Evolutionary conservation across 1,284 basidiomycete species (phyloP).

Genomic region (Tetrapyrgos nigripes): DNA sequence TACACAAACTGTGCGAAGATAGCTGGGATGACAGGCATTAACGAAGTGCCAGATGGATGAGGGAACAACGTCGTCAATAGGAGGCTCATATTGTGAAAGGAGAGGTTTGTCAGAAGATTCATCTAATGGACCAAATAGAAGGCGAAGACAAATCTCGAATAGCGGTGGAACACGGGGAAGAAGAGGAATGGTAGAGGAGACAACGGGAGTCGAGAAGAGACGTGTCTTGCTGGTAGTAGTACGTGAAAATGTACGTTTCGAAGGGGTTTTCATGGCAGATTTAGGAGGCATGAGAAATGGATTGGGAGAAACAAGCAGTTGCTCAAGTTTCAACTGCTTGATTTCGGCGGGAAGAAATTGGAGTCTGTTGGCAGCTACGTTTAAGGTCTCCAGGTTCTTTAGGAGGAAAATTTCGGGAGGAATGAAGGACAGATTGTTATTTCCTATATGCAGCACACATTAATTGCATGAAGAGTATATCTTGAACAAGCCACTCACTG

Average conservation of each 20-base stretch:
- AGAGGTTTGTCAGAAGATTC: neutral
- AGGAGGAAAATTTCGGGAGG: conserved; percentile 70
- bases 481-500: conserved; percentile 44
- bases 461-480: neutral
- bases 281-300: conserved; percentile 53
- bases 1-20: conserved; percentile 29
- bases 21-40: conserved; percentile 44
- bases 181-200: conserved; percentile 34
- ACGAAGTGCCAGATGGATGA: conserved; percentile 35
- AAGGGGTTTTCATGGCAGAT: conserved; percentile 12
- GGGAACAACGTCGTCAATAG: conserved; percentile 4
- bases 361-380: conserved; percentile 66
- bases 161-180: conserved; percentile 48
- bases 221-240: conserved; percentile 15
- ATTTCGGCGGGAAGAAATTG: conserved; percentile 72
- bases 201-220: conserved; percentile 16
- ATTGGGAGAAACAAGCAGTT: conserved; percentile 59
- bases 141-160: conserved; percentile 56
- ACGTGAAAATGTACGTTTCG: conserved; percentile 18
- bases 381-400: conserved; percentile 61
- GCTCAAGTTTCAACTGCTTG: conserved; percentile 53
- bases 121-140: conserved; percentile 38
- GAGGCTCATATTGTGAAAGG: conserved; percentile 4
- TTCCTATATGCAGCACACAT: conserved; percentile 42
- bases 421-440: conserved; percentile 62